These are phyloP conservation scores for Maudiozyma humilis DNA, from an alignment of 1,139 yeast genomes.

Conservation along the genomic window DNA sequence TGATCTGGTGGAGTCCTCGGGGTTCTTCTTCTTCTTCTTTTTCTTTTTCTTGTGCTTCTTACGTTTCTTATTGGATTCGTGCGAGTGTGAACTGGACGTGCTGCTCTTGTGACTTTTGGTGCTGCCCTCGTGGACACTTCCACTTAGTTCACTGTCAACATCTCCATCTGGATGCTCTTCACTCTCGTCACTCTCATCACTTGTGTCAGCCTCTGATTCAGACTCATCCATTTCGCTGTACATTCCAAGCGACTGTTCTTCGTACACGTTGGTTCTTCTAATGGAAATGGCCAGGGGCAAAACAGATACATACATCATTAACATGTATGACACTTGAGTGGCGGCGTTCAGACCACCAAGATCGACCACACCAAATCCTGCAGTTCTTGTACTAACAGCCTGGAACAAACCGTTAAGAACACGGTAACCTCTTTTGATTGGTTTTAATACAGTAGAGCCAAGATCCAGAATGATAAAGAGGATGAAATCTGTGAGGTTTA, in stretches of 20 bases:
- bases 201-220: slow-evolving; percentile 13
- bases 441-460: slow-evolving; percentile 39
- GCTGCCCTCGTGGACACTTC: slow-evolving; percentile 1
- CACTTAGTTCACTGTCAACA: not conserved
- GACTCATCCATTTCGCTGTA: slow-evolving; percentile 43
- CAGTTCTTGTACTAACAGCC: slow-evolving; percentile 88
- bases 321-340: slow-evolving; percentile 83
- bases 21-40: slow-evolving; percentile 7
- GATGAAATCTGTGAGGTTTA: slow-evolving; percentile 72
- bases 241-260: slow-evolving; percentile 88
- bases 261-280: slow-evolving; percentile 93
- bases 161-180: slow-evolving; percentile 13
- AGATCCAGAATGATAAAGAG: slow-evolving; percentile 74
- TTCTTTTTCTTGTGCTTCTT: slow-evolving; percentile 1
- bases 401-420: slow-evolving; percentile 79
- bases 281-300: slow-evolving; percentile 92
- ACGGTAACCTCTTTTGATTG: slow-evolving; percentile 56
- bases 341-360: slow-evolving; percentile 74
- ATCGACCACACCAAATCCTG: slow-evolving; percentile 74
- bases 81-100: not conserved
- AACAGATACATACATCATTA: slow-evolving; percentile 97
- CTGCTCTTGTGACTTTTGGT: slow-evolving; percentile 1
- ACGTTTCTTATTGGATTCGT: not conserved
- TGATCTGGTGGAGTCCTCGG: slow-evolving; percentile 35
- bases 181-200: slow-evolving; percentile 12